Percentiles rank a stretch among this genome's conserved stretches.
Conservation (phyloP, 768 basidiomycete species). For the Boletus insuetus region DNA sequence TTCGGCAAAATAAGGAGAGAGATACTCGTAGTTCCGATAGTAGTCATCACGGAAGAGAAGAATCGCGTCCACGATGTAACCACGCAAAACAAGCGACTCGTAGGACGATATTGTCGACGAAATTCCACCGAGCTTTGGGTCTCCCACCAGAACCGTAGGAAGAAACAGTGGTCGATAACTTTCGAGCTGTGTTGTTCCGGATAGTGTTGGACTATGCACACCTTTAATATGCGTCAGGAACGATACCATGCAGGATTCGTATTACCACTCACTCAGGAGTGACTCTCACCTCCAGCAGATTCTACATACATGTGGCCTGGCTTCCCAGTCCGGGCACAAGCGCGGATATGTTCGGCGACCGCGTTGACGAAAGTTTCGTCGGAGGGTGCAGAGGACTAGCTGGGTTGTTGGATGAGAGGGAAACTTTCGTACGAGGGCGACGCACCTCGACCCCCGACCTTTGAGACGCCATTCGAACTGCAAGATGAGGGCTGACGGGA, state of each 20-base stretch:
- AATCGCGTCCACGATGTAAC: slow-evolving; percentile 83
- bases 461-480: slow-evolving; percentile 51
- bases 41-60: slow-evolving; percentile 83
- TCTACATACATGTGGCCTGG: slow-evolving; percentile 77
- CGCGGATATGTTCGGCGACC: slow-evolving; percentile 59
- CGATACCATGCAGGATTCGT: not conserved
- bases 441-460: slow-evolving; percentile 32
- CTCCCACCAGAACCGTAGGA: slow-evolving; percentile 84
- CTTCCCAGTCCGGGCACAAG: slow-evolving; percentile 39
- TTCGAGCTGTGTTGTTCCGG: slow-evolving; percentile 81
- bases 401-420: slow-evolving; percentile 3
- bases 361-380: slow-evolving; percentile 66
- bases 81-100: slow-evolving; percentile 87
- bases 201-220: slow-evolving; percentile 86
- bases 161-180: slow-evolving; percentile 84
- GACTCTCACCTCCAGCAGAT: slow-evolving; percentile 88
- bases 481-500: slow-evolving; percentile 93
- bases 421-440: not conserved
- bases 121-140: slow-evolving; percentile 90
- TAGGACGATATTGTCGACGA: slow-evolving; percentile 90
- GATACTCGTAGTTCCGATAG: slow-evolving; percentile 85
- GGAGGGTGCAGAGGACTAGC: slow-evolving; percentile 42
- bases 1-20: slow-evolving; percentile 75
- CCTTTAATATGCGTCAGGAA: slow-evolving; percentile 44
- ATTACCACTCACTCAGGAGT: slow-evolving; percentile 10